These are phyloP conservation scores for Mucor plumbeus DNA, from an alignment of 371 early-diverging fungal species.

Conservation along the genomic window DNA sequence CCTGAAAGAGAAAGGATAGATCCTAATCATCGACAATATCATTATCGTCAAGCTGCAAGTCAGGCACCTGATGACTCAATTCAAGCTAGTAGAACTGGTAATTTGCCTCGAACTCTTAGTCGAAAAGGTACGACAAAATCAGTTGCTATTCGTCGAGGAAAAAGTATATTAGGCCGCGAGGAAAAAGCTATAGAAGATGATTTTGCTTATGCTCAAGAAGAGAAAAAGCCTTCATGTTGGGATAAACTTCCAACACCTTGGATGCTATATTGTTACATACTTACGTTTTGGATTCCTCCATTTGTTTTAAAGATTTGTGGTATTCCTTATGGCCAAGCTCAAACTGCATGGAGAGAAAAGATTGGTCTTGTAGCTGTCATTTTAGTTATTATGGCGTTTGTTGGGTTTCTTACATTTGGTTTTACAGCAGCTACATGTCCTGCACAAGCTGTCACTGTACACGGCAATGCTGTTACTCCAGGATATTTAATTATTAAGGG, in stretches of 20 bases:
- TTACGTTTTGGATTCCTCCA: constrained; percentile 61
- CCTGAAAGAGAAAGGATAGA: constrained; percentile 73
- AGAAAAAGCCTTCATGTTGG: background rate
- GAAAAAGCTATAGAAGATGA: constrained; percentile 30
- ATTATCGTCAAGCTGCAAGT: constrained; percentile 52
- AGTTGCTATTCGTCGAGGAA: constrained; percentile 37
- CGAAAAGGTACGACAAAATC: constrained; percentile 24
- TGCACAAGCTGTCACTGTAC: constrained; percentile 32
- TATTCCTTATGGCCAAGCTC: constrained; percentile 54
- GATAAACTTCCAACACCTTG: constrained; percentile 36
- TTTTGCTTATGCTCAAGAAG: constrained; percentile 2
- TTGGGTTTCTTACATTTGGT: constrained; percentile 68
- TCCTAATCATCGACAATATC: constrained; percentile 59
- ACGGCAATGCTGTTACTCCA: constrained; percentile 40
- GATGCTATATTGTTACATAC: constrained; percentile 55
- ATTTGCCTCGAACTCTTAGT: constrained; percentile 26
- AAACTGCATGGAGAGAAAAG: constrained; percentile 88
- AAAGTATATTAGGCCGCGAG: constrained; percentile 49
- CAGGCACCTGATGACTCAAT: constrained; percentile 40
- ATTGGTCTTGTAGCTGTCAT: constrained; percentile 77
- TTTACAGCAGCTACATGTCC: constrained; percentile 64
- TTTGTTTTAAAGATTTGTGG: constrained; percentile 31
- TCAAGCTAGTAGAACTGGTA: constrained; percentile 45
- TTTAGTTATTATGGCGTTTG: constrained; percentile 47
- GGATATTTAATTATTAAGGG: constrained; percentile 59